Evolutionary conservation across 2,329 filamentous ascomycete species (phyloP).

Genomic region (Alternaria sp.): DNA sequence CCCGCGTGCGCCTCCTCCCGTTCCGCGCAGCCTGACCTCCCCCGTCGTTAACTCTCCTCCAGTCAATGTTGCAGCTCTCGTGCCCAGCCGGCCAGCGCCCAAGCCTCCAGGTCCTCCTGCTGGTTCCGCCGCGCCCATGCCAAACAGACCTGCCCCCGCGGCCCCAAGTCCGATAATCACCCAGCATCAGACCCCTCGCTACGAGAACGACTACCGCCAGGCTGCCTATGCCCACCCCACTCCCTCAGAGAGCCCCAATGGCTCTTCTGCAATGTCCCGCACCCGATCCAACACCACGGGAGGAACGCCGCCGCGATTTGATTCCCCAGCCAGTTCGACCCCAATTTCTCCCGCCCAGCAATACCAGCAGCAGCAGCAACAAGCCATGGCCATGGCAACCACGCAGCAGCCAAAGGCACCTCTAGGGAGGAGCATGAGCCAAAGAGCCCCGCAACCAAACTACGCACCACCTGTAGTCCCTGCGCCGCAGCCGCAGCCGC

Average conservation of each 20-base stretch:
- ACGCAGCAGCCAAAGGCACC: constrained; percentile 78
- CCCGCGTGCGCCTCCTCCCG: constrained; percentile 87
- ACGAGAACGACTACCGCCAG: constrained; percentile 51
- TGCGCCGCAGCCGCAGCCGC: constrained; percentile 43
- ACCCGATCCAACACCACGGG: constrained; percentile 54
- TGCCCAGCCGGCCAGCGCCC: constrained; percentile 85
- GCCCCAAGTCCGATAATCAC: constrained; percentile 56
- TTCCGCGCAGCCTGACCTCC: constrained; percentile 62
- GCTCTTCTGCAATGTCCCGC: constrained; percentile 45
- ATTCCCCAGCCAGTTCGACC: constrained; percentile 55
- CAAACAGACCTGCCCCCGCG: constrained; percentile 63
- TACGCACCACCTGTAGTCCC: constrained; percentile 45
- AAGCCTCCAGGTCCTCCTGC: constrained; percentile 72
- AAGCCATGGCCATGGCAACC: constrained; percentile 72
- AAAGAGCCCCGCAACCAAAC: constrained; percentile 56
- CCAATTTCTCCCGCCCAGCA: constrained; percentile 53
- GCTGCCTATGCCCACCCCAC: constrained; percentile 52
- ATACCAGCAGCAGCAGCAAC: constrained; percentile 82
- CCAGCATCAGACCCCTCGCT: constrained; percentile 35
- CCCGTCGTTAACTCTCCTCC: constrained; percentile 52
- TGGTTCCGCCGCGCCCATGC: constrained; percentile 54
- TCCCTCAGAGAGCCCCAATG: constrained; percentile 45
- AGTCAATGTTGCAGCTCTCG: constrained; percentile 54
- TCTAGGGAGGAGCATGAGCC: constrained; percentile 75
- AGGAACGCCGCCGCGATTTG: constrained; percentile 42